Conservation (phyloP, 2,329 filamentous ascomycete genomes). For the Fusarium hainanense region DNA sequence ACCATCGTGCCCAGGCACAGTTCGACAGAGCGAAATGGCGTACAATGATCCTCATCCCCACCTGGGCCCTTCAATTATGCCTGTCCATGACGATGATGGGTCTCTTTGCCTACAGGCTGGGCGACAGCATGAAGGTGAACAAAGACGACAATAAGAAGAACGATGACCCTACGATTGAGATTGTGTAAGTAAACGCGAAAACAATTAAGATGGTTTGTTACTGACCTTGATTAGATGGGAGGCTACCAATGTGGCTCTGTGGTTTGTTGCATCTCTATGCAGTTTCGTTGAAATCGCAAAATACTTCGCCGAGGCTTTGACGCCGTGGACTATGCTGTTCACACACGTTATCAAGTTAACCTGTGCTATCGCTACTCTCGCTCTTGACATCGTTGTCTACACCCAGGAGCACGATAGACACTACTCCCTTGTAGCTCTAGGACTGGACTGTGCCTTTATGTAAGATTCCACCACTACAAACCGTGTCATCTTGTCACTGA, state of each 20-base stretch:
- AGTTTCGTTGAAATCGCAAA: conserved; percentile 60
- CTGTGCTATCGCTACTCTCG: conserved; percentile 59
- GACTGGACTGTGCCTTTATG: conserved; percentile 61
- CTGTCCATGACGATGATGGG: conserved; percentile 61
- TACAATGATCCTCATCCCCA: conserved; percentile 58
- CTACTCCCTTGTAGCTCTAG: conserved; percentile 62
- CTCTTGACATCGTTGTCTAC: conserved; percentile 64
- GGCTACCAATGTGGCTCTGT: conserved; percentile 62
- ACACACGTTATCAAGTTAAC: conserved; percentile 63
- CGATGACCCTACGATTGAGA: conserved; percentile 57
- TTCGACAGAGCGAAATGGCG: conserved; percentile 65
- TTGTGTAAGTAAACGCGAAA: conserved; percentile 58
- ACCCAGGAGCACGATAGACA: conserved; percentile 56
- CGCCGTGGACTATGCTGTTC: conserved; percentile 65
- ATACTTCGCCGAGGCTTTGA: conserved; percentile 61
- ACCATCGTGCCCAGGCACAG: conserved; percentile 63
- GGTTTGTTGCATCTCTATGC: conserved; percentile 59
- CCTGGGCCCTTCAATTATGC: conserved; percentile 61
- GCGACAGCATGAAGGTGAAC: conserved; percentile 57
- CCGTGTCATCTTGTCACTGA: background rate
- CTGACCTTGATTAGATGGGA: conserved; percentile 60
- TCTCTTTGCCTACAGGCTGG: conserved; percentile 65
- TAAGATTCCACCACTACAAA: conserved; percentile 47
- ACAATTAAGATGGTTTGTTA: background rate
- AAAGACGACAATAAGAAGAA: conserved; percentile 55